Evolutionary conservation across 148 eudicot genomes (phyloP).

Genomic region (Pouteria glomerata): DNA sequence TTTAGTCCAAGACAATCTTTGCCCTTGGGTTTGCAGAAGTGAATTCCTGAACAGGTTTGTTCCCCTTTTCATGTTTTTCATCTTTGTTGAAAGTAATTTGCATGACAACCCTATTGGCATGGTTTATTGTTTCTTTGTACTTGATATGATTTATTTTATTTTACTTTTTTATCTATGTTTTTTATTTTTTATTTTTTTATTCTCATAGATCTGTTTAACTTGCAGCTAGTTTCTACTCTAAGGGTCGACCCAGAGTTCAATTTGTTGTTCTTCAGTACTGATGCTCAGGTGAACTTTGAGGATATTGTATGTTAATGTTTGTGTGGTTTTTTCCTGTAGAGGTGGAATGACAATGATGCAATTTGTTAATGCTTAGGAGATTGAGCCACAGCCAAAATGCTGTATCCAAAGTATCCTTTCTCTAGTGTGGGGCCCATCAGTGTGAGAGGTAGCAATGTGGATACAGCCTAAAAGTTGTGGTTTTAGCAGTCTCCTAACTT

Average conservation of each 20-base stretch:
- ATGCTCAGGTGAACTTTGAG: slow-evolving; percentile 44
- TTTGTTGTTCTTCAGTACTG: slow-evolving; percentile 54
- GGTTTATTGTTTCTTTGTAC: not conserved
- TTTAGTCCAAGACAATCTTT: not conserved
- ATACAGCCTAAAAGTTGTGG: not conserved
- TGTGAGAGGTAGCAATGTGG: not conserved
- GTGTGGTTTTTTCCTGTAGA: not conserved
- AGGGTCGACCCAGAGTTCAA: slow-evolving; percentile 61
- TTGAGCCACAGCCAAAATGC: not conserved
- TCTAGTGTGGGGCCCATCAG: not conserved
- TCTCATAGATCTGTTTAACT: slow-evolving; percentile 9
- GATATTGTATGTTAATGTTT: not conserved
- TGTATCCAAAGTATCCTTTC: not conserved
- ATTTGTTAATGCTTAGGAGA: not conserved
- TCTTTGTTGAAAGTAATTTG: not conserved
- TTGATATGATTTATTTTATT: not conserved
- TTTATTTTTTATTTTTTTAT: slow-evolving; percentile 1
- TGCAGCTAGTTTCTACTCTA: slow-evolving; percentile 72
- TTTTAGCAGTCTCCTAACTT: not conserved
- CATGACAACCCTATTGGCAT: not conserved
- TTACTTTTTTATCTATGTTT: not conserved
- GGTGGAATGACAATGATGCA: not conserved
- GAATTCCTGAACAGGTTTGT: not conserved
- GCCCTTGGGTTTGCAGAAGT: slow-evolving; percentile 3
- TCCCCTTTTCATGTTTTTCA: not conserved